Percentiles rank a stretch among this genome's conserved stretches.
These are phyloP conservation scores for Aspergillus sp. DNA, from an alignment of 2,329 filamentous ascomycete species.

Conservation along the genomic window DNA sequence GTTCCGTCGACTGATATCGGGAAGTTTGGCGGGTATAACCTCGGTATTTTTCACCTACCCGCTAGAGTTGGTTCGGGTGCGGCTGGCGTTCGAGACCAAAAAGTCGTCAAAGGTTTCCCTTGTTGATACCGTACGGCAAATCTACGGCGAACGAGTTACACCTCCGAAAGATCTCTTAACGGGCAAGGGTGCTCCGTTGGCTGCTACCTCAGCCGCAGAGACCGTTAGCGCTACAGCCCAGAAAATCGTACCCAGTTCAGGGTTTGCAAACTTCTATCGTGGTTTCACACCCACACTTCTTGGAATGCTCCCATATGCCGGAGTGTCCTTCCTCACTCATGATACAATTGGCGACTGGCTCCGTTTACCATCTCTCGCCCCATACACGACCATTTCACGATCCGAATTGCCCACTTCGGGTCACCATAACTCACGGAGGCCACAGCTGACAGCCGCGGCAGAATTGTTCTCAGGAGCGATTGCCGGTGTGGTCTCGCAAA, in stretches of 20 bases:
- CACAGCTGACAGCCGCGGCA: constrained; percentile 77
- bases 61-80: constrained; percentile 86
- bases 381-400: constrained; percentile 72
- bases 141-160: constrained; percentile 73
- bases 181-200: constrained; percentile 40
- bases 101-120: constrained; percentile 68
- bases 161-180: constrained; percentile 31
- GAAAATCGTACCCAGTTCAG: constrained; percentile 60
- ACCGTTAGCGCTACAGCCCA: constrained; percentile 43
- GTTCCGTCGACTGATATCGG: constrained; percentile 59
- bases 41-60: constrained; percentile 97
- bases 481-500: constrained; percentile 87
- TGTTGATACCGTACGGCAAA: constrained; percentile 74
- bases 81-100: constrained; percentile 92
- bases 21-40: constrained; percentile 66
- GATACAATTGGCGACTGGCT: constrained; percentile 85
- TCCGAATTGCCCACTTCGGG: constrained; percentile 41
- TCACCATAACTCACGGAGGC: constrained; percentile 55
- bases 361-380: constrained; percentile 64
- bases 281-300: constrained; percentile 87
- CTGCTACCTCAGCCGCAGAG: constrained; percentile 39
- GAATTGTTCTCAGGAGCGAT: constrained; percentile 81
- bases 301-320: constrained; percentile 96
- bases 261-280: constrained; percentile 88
- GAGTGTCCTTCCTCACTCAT: constrained; percentile 92